A percentile compares a stretch with the other conserved stretches of the same genome.
Evolutionary conservation across 1,284 basidiomycete species (phyloP).

Genomic region (Fistulina hepatica): DNA sequence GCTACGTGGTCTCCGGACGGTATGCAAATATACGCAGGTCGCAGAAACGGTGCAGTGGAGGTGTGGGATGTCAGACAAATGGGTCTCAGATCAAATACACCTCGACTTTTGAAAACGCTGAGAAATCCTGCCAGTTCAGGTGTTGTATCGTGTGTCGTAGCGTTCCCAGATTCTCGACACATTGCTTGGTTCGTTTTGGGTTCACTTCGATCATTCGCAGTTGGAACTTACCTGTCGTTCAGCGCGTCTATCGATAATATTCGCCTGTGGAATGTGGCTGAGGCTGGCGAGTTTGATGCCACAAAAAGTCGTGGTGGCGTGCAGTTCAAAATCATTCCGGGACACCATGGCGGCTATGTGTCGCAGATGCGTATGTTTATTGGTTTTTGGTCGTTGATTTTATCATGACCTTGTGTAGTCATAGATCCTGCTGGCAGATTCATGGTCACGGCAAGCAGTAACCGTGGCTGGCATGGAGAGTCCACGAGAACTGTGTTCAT

Average conservation of each 20-base stretch:
- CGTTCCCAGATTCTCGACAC: constrained; percentile 85
- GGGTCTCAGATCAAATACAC: constrained; percentile 48
- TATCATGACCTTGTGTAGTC: constrained; percentile 38
- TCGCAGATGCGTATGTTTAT: constrained; percentile 72
- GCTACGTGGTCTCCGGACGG: constrained; percentile 93
- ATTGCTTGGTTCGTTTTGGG: constrained; percentile 65
- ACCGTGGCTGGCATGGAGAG: constrained; percentile 91
- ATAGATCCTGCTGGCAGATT: constrained; percentile 81
- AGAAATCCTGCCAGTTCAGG: constrained; percentile 85
- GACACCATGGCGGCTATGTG: constrained; percentile 90
- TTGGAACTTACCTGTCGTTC: constrained; percentile 11
- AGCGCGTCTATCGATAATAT: constrained; percentile 93
- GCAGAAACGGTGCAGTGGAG: constrained; percentile 86
- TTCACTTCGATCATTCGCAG: constrained; percentile 6
- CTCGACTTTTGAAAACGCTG: constrained; percentile 69
- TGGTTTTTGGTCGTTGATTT: constrained; percentile 9
- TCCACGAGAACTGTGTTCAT: constrained; percentile 83
- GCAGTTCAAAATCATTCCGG: constrained; percentile 92
- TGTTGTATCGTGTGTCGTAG: constrained; percentile 81
- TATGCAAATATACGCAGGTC: constrained; percentile 80
- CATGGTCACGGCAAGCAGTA: constrained; percentile 86
- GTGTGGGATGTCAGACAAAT: constrained; percentile 85
- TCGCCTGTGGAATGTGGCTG: constrained; percentile 85
- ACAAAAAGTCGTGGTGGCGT: constrained; percentile 53
- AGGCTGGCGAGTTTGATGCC: constrained; percentile 56